Evolutionary conservation across 768 basidiomycete species (phyloP).

Genomic region (Lepiota venenata): DNA sequence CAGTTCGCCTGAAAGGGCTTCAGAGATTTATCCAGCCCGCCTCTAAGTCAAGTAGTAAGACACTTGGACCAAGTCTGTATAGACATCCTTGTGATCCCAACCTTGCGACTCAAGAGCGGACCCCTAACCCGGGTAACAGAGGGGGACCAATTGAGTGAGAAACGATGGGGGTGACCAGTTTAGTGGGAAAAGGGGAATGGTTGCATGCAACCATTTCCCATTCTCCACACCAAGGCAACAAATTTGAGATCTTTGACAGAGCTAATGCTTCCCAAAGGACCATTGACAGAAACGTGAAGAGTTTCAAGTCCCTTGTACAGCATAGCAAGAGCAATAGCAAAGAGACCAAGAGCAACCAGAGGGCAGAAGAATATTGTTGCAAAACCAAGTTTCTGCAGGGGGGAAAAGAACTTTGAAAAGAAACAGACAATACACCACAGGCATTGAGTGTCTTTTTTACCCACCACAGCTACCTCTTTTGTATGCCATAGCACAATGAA

Average conservation of each 20-base stretch:
- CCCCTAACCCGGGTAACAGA: no score
- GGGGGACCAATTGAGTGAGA: no score
- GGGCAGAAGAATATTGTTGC: constrained; percentile 27
- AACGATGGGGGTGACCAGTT: no score
- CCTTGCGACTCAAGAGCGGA: no score
- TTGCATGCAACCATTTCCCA: no score
- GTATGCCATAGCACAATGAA: background rate
- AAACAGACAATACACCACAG: background rate
- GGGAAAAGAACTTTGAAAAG: background rate
- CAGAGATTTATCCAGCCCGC: no score
- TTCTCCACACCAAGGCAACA: constrained; percentile 34
- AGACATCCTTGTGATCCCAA: no score
- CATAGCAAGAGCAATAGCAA: constrained; percentile 25
- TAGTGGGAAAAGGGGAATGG: no score
- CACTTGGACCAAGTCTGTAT: no score
- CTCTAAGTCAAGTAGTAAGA: no score
- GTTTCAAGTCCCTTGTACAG: constrained; percentile 29
- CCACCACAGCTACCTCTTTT: background rate
- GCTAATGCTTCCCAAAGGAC: constrained; percentile 24
- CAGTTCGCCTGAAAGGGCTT: no score
- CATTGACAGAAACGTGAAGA: constrained; percentile 27
- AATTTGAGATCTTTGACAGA: constrained; percentile 38
- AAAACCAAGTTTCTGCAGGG: background rate
- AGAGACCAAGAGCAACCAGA: constrained; percentile 25
- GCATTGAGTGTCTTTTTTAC: background rate